Evolutionary conservation across 2,329 filamentous ascomycete genomes (phyloP).

Genomic region (Diaporthe sp.): DNA sequence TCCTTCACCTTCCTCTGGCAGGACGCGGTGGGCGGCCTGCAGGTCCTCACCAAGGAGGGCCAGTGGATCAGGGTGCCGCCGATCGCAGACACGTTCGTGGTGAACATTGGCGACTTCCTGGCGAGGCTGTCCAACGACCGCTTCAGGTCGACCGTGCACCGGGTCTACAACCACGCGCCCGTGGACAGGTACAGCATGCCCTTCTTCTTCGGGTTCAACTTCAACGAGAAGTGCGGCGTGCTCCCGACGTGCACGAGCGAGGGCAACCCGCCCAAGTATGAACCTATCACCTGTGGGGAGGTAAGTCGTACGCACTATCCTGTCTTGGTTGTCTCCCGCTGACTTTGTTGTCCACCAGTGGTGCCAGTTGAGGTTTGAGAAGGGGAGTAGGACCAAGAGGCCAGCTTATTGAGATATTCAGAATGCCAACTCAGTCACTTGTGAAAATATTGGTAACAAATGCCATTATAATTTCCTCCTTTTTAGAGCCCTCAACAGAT

Average conservation of each 20-base stretch:
- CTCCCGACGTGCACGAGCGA: constrained; percentile 61
- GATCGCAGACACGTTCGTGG: constrained; percentile 59
- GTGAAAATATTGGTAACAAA: neutral
- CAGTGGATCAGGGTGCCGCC: constrained; percentile 59
- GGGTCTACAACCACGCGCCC: constrained; percentile 58
- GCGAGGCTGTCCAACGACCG: constrained; percentile 64
- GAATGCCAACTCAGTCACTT: neutral
- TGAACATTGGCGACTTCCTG: constrained; percentile 67
- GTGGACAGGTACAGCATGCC: constrained; percentile 65
- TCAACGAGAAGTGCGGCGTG: constrained; percentile 62
- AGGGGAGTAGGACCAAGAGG: constrained; percentile 31
- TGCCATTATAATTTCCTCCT: neutral
- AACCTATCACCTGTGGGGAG: constrained; percentile 64
- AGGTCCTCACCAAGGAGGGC: constrained; percentile 56
- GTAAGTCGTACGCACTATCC: constrained; percentile 46
- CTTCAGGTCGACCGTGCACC: constrained; percentile 62
- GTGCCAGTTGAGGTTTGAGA: constrained; percentile 51
- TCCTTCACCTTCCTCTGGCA: constrained; percentile 63
- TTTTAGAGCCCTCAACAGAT: neutral
- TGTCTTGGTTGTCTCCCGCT: neutral
- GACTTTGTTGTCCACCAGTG: constrained; percentile 31
- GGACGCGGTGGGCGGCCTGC: constrained; percentile 56
- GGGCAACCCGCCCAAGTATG: constrained; percentile 61
- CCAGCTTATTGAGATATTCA: neutral
- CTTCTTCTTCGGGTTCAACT: constrained; percentile 68